Evolutionary conservation across 805 yeast species (phyloP).

Genomic region (Teunomyces lycoperdinae): DNA sequence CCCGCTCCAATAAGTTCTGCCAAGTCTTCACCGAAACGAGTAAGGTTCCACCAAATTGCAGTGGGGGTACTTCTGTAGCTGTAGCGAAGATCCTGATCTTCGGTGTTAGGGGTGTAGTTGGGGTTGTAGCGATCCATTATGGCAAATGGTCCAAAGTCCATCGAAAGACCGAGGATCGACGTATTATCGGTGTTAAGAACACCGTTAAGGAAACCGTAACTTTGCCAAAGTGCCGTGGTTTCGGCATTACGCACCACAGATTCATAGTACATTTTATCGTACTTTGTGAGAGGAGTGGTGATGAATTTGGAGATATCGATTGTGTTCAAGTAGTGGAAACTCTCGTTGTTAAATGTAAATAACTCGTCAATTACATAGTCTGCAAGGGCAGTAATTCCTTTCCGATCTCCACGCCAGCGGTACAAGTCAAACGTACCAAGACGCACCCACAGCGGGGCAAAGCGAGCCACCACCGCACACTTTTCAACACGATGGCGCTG

Average conservation of each 20-base stretch:
- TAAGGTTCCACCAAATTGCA: conserved; percentile 90
- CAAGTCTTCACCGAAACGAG: conserved; percentile 78
- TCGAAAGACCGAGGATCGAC: conserved; percentile 78
- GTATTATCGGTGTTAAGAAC: conserved; percentile 94
- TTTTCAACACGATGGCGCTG: conserved; percentile 68
- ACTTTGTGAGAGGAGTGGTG: conserved; percentile 43
- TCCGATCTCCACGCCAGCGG: conserved; percentile 67
- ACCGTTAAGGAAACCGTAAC: conserved; percentile 91
- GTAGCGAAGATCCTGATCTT: conserved; percentile 70
- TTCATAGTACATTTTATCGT: conserved; percentile 70
- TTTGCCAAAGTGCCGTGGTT: conserved; percentile 81
- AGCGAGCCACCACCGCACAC: conserved; percentile 81
- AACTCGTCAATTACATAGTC: conserved; percentile 72
- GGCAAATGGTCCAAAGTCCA: conserved; percentile 95
- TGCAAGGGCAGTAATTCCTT: conserved; percentile 59
- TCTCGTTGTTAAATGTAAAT: conserved; percentile 36
- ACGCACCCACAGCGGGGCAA: conserved; percentile 84
- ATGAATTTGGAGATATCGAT: not conserved
- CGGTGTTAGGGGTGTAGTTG: conserved; percentile 83
- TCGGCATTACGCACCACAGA: conserved; percentile 71
- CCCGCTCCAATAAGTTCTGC: conserved; percentile 82
- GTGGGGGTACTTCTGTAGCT: conserved; percentile 82
- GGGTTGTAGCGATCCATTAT: conserved; percentile 85
- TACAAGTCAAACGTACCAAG: conserved; percentile 86
- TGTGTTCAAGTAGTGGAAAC: conserved; percentile 19